These are phyloP conservation scores for Lathyrus aphaca DNA, from an alignment of 306 rosid genomes.

Conservation along the genomic window DNA sequence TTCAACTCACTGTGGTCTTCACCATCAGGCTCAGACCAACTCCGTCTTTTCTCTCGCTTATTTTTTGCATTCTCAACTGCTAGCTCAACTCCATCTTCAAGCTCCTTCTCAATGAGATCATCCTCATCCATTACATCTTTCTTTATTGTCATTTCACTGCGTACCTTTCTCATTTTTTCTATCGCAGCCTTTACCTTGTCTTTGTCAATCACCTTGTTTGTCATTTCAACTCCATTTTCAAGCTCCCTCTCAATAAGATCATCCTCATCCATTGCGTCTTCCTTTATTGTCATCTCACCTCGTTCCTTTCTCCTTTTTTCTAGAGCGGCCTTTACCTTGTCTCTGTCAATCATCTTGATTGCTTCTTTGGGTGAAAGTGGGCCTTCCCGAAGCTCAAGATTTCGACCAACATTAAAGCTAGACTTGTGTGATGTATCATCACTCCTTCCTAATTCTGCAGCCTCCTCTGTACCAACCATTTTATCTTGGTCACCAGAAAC, in stretches of 20 bases:
- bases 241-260: slow-evolving; percentile 91
- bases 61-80: slow-evolving; percentile 75
- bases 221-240: slow-evolving; percentile 85
- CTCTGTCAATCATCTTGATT: slow-evolving; percentile 79
- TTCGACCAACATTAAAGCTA: slow-evolving; percentile 30
- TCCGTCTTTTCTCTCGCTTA: slow-evolving; percentile 66
- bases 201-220: slow-evolving; percentile 45
- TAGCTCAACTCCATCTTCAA: slow-evolving; percentile 90
- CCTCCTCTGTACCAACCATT: slow-evolving; percentile 55
- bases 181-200: slow-evolving; percentile 88
- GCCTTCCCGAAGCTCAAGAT: slow-evolving; percentile 49
- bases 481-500: slow-evolving; percentile 60
- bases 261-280: slow-evolving; percentile 80
- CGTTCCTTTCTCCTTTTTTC: slow-evolving; percentile 79
- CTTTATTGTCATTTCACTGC: slow-evolving; percentile 61
- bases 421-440: slow-evolving; percentile 34
- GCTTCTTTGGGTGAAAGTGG: slow-evolving; percentile 71
- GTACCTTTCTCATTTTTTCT: slow-evolving; percentile 78
- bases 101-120: slow-evolving; percentile 89
- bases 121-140: slow-evolving; percentile 83
- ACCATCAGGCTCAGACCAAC: slow-evolving; percentile 59
- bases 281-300: slow-evolving; percentile 63
- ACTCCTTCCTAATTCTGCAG: slow-evolving; percentile 51
- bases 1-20: slow-evolving; percentile 42
- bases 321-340: slow-evolving; percentile 84